Percentiles rank a stretch among this genome's conserved stretches.
phyloP scores from a whole-genome alignment of 1,139 yeast genomes.

The Sugiyamaella neomexicana region DNA sequence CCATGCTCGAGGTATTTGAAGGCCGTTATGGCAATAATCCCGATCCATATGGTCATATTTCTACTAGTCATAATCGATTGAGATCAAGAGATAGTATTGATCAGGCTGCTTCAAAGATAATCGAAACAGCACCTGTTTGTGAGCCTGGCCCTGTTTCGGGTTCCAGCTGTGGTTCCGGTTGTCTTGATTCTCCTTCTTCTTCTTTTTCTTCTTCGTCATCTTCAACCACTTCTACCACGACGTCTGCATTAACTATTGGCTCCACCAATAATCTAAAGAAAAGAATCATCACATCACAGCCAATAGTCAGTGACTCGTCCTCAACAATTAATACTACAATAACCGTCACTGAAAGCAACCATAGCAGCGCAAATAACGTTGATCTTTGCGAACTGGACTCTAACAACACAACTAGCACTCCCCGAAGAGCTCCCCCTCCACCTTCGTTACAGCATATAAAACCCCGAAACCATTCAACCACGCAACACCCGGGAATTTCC shows the following conservation, averaged over 20 bases:
- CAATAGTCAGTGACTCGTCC: background rate
- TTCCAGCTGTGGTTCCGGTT: background rate
- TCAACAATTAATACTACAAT: slow-evolving; percentile 2
- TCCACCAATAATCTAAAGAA: slow-evolving; percentile 1
- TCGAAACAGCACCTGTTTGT: background rate
- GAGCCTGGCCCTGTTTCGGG: background rate
- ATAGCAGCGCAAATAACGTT: slow-evolving; percentile 2
- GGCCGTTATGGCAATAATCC: slow-evolving; percentile 5
- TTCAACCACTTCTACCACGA: slow-evolving; percentile 3
- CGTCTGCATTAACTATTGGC: slow-evolving; percentile 11
- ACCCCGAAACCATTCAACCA: background rate
- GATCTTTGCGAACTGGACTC: slow-evolving; percentile 1
- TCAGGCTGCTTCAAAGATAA: background rate
- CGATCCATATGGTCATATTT: slow-evolving; percentile 13
- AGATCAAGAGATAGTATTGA: slow-evolving; percentile 9
- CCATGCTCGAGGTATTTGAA: slow-evolving; percentile 12
- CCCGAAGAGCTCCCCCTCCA: slow-evolving; percentile 13
- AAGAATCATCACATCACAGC: background rate
- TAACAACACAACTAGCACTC: background rate
- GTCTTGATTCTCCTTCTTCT: slow-evolving; percentile 4
- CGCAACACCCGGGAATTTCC: background rate
- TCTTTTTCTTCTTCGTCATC: slow-evolving; percentile 5
- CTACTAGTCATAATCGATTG: slow-evolving; percentile 12
- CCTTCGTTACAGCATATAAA: slow-evolving; percentile 2
- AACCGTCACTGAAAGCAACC: slow-evolving; percentile 6